A percentile compares a stretch with the other conserved stretches of the same genome.
Evolutionary conservation across 495 filamentous ascomycete genomes (phyloP).

Genomic region (Xylaria nigripes): DNA sequence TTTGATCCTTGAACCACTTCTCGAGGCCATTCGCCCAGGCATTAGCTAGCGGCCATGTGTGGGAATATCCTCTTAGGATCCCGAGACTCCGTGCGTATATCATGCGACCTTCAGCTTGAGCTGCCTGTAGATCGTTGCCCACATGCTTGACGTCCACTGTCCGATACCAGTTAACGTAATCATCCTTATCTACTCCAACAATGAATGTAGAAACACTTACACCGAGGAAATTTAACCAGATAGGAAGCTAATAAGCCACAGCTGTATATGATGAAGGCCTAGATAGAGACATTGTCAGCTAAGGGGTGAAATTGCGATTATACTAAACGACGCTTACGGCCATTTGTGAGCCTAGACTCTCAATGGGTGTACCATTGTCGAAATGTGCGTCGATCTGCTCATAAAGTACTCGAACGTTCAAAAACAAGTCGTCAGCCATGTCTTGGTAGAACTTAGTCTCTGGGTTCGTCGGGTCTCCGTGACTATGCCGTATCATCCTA

Average conservation of each 20-base stretch:
- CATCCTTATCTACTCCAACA: background rate
- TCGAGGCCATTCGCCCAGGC: slow-evolving; percentile 38
- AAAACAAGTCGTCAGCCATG: slow-evolving; percentile 41
- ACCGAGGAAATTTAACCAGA: slow-evolving; percentile 35
- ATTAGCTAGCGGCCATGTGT: slow-evolving; percentile 38
- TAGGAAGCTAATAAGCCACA: slow-evolving; percentile 44
- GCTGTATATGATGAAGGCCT: slow-evolving; percentile 43
- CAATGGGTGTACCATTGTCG: slow-evolving; percentile 29
- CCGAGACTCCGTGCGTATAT: slow-evolving; percentile 34
- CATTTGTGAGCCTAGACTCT: slow-evolving; percentile 43
- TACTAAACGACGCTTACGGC: slow-evolving; percentile 26
- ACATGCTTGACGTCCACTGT: slow-evolving; percentile 31
- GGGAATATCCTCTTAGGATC: slow-evolving; percentile 34
- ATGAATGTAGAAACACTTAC: slow-evolving; percentile 19
- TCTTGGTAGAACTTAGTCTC: slow-evolving; percentile 32
- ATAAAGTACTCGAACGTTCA: slow-evolving; percentile 37
- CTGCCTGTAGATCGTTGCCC: slow-evolving; percentile 20
- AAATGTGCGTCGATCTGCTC: slow-evolving; percentile 42
- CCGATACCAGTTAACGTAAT: background rate
- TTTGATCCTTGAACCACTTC: slow-evolving; percentile 32
- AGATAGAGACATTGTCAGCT: background rate
- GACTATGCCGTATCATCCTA: slow-evolving; percentile 34
- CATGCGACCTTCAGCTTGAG: slow-evolving; percentile 26
- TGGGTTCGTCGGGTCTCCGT: slow-evolving; percentile 29
- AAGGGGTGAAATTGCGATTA: background rate